Conservation (phyloP, 2,329 filamentous ascomycete species). For the Fusarium sp. region DNA sequence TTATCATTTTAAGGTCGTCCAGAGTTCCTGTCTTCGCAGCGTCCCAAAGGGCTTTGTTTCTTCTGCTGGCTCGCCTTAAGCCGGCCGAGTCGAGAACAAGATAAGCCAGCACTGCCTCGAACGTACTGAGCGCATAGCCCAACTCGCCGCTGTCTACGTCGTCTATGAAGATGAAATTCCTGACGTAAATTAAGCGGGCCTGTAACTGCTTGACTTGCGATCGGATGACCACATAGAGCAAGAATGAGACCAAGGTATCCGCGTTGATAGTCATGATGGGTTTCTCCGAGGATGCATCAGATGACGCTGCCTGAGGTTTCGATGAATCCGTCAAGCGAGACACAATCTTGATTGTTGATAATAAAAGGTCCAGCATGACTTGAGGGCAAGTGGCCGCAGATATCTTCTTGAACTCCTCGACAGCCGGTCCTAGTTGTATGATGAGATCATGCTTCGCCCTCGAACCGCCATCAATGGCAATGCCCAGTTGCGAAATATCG, state of each 20-base stretch:
- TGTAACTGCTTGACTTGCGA: conserved; percentile 89
- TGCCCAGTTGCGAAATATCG: conserved; percentile 93
- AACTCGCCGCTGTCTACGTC: conserved; percentile 97
- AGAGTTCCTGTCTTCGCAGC: conserved; percentile 82
- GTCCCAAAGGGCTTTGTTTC: conserved; percentile 89
- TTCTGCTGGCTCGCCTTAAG: conserved; percentile 82
- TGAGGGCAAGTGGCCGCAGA: conserved; percentile 79
- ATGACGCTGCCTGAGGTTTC: conserved; percentile 48
- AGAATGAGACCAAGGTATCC: conserved; percentile 89
- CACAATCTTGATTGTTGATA: conserved; percentile 84
- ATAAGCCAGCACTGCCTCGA: conserved; percentile 93
- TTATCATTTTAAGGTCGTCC: conserved; percentile 76
- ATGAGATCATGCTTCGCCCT: conserved; percentile 84
- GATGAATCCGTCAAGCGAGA: conserved; percentile 71
- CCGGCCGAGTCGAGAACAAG: conserved; percentile 83
- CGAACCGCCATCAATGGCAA: conserved; percentile 81
- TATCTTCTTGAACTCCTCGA: conserved; percentile 92
- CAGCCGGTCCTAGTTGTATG: conserved; percentile 77
- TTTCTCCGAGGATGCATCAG: conserved; percentile 58
- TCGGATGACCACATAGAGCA: conserved; percentile 91
- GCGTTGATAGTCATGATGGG: conserved; percentile 75
- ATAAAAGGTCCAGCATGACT: conserved; percentile 84
- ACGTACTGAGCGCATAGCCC: conserved; percentile 94
- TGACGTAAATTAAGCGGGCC: conserved; percentile 91
- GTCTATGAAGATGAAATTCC: conserved; percentile 96